phyloP scores from a whole-genome alignment of 768 basidiomycete species.

The Cystofilobasidium macerans region DNA sequence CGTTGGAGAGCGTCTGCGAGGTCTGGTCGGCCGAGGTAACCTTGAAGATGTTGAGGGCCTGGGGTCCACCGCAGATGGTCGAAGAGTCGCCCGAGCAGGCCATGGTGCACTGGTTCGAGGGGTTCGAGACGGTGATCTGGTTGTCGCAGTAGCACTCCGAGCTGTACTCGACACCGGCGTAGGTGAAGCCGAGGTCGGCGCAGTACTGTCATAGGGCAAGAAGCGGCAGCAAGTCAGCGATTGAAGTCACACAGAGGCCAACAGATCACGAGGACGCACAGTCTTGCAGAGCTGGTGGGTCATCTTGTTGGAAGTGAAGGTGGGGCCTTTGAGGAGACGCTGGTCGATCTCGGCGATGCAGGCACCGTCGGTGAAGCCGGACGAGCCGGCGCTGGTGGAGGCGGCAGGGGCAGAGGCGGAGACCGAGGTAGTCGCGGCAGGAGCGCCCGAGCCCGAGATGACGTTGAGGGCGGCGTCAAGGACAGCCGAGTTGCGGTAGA shows the following conservation, averaged over 20 bases:
- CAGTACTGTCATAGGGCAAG: conserved; percentile 28
- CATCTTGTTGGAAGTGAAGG: conserved; percentile 32
- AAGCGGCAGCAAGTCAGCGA: no score
- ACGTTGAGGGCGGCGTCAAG: conserved; percentile 20
- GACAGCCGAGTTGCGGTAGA: conserved; percentile 27
- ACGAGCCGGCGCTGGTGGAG: neutral
- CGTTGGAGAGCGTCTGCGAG: conserved; percentile 2
- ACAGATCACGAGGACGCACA: neutral
- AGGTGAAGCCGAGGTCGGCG: conserved; percentile 32
- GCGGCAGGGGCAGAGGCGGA: conserved; percentile 7
- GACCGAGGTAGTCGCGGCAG: conserved; percentile 3
- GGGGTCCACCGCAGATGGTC: conserved; percentile 16
- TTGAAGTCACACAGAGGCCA: no score
- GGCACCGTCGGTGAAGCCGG: neutral
- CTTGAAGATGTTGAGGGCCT: conserved; percentile 16
- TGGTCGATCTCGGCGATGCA: neutral
- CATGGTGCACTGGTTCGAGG: conserved; percentile 9
- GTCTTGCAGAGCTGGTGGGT: conserved; percentile 34
- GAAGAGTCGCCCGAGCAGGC: conserved; percentile 12
- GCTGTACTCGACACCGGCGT: conserved; percentile 37
- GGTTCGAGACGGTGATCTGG: neutral
- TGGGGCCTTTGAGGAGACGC: neutral
- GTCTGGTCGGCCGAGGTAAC: conserved; percentile 1
- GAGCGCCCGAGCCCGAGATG: neutral
- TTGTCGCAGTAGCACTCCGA: neutral